These are phyloP conservation scores for Eudorina sp. DNA, from an alignment of 139 green algal species.

Conservation along the genomic window DNA sequence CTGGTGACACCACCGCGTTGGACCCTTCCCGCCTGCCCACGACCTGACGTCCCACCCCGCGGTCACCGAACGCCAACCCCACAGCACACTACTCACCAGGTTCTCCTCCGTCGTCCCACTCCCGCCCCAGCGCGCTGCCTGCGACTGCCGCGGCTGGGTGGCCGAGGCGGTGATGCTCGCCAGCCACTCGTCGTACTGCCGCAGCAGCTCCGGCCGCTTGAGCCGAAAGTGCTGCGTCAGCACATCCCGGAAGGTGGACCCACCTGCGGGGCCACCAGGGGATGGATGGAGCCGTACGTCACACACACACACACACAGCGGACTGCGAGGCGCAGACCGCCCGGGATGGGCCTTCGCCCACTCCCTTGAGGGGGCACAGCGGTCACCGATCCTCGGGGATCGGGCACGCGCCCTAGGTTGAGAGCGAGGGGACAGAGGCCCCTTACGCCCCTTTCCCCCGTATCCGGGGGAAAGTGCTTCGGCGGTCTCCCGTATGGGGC, in stretches of 20 bases:
- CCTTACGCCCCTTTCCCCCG: not conserved
- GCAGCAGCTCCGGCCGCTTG: constrained; percentile 9
- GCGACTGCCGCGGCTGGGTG: not conserved
- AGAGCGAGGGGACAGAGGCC: not conserved
- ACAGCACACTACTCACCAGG: not conserved
- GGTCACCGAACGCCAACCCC: not conserved
- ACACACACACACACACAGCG: not conserved
- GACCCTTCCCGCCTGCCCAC: not conserved
- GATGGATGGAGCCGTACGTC: too few relatives aligned
- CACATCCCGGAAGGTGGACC: constrained; percentile 24
- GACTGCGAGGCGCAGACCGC: not conserved
- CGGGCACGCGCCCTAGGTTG: not conserved
- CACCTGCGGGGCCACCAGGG: constrained; percentile 23
- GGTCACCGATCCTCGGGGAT: not conserved
- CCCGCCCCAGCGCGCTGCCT: not conserved
- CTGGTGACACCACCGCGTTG: not conserved
- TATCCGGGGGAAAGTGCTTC: too few relatives aligned
- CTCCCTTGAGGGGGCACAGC: not conserved
- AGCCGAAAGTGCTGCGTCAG: not conserved
- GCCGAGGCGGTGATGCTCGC: not conserved
- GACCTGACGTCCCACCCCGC: not conserved
- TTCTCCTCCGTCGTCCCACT: not conserved
- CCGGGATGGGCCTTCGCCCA: not conserved
- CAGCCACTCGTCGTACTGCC: constrained; percentile 15
- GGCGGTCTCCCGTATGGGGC: too few relatives aligned